Conservation (phyloP, 352 stramenopile species). For the Thalassiosira livingstoniorum region DNA sequence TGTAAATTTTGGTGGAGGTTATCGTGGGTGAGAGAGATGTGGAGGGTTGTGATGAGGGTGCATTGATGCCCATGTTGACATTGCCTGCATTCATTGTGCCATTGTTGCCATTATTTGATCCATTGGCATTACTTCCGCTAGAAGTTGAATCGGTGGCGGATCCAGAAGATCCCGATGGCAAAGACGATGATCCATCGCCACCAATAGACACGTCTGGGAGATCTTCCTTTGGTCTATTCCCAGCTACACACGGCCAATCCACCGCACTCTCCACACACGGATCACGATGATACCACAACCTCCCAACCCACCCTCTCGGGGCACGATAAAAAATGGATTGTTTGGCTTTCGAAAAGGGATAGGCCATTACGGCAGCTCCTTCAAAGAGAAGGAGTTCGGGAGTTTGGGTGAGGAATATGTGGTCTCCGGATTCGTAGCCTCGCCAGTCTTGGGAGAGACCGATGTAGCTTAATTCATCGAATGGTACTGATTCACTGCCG, state of each 20-base stretch:
- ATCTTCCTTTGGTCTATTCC: no score
- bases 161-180: no score
- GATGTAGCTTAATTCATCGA: not conserved
- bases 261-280: slow-evolving; percentile 4
- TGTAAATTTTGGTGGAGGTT: slow-evolving; percentile 1
- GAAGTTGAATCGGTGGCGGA: no score
- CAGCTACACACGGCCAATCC: no score
- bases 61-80: not conserved
- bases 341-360: slow-evolving; percentile 15
- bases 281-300: slow-evolving; percentile 24
- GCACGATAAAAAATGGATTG: slow-evolving; percentile 27
- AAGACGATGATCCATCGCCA: no score
- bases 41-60: not conserved
- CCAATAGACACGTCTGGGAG: no score
- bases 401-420: not conserved
- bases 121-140: no score
- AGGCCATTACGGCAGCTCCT: slow-evolving; percentile 24
- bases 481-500: no score
- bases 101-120: slow-evolving; percentile 1
- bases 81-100: not conserved
- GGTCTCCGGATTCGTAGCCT: not conserved
- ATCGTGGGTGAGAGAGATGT: not conserved
- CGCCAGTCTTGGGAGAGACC: not conserved
- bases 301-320: slow-evolving; percentile 21
- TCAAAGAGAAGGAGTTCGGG: slow-evolving; percentile 25